Conservation (phyloP, 768 basidiomycete species). For the Pisolithus sp. region DNA sequence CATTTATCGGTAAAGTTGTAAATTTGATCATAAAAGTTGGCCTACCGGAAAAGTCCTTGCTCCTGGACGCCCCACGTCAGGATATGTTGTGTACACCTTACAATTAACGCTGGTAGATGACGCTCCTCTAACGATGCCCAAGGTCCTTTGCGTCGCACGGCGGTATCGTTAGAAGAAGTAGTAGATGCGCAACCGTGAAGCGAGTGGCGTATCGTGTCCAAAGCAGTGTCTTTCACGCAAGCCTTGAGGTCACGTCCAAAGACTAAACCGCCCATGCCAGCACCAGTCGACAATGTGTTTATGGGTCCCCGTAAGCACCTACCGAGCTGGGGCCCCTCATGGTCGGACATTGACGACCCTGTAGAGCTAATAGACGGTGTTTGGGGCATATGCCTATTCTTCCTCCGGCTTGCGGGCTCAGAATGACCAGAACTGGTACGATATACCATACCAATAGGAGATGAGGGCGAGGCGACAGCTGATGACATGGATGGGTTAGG, state of each 20-base stretch:
- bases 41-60: conserved; percentile 81
- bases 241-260: conserved; percentile 57
- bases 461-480: conserved; percentile 34
- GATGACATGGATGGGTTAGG: conserved; percentile 42
- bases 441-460: conserved; percentile 26
- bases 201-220: conserved; percentile 22
- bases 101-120: conserved; percentile 66
- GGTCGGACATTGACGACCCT: conserved; percentile 41
- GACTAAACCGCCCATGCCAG: conserved; percentile 46
- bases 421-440: conserved; percentile 38
- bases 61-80: conserved; percentile 80
- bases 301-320: conserved; percentile 50
- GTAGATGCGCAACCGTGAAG: conserved; percentile 3
- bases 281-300: conserved; percentile 27
- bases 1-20: conserved; percentile 2
- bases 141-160: conserved; percentile 11
- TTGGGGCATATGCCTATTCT: conserved; percentile 50
- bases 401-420: conserved; percentile 21
- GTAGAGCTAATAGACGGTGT: conserved; percentile 54
- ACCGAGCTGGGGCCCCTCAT: conserved; percentile 51
- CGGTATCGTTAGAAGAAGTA: background rate
- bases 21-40: conserved; percentile 1
- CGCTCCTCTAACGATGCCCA: conserved; percentile 39
- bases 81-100: conserved; percentile 78
- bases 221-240: conserved; percentile 53